phyloP scores from a whole-genome alignment of 2,329 filamentous ascomycete species.

The Neonectria sp. region DNA sequence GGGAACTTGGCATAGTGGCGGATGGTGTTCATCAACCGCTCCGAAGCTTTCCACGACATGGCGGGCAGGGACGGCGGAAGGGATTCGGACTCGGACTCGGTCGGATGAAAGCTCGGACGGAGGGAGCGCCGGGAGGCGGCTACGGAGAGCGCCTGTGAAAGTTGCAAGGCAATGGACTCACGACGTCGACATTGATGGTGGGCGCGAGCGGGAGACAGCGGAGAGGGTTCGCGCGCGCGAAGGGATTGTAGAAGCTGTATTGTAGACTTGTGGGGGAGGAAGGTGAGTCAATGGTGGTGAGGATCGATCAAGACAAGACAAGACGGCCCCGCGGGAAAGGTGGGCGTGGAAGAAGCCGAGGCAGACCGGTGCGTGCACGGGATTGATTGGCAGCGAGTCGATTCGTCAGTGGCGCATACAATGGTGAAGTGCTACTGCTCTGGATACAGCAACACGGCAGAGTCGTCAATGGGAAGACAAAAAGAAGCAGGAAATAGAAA shows the following conservation, averaged over 20 bases:
- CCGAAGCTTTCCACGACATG: slow-evolving; percentile 96
- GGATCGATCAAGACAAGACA: slow-evolving; percentile 29
- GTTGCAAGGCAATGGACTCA: slow-evolving; percentile 42
- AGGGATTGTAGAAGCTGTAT: slow-evolving; percentile 30
- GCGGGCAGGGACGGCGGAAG: slow-evolving; percentile 40
- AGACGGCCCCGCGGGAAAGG: slow-evolving; percentile 43
- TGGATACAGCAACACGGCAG: not conserved
- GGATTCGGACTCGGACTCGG: slow-evolving; percentile 41
- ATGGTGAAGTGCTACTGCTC: too few species aligned
- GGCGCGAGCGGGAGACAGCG: slow-evolving; percentile 11
- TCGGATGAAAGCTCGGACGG: slow-evolving; percentile 46
- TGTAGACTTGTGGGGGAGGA: slow-evolving; percentile 3
- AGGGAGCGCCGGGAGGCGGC: slow-evolving; percentile 39
- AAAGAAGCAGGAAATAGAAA: slow-evolving; percentile 28
- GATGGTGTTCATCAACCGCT: slow-evolving; percentile 96
- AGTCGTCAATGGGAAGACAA: slow-evolving; percentile 19
- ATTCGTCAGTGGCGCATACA: slow-evolving; percentile 29
- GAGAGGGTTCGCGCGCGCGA: slow-evolving; percentile 22
- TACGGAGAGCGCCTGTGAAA: slow-evolving; percentile 42
- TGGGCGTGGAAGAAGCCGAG: slow-evolving; percentile 47
- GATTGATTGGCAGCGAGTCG: slow-evolving; percentile 23
- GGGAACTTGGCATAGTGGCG: slow-evolving; percentile 97
- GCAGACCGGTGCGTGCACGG: slow-evolving; percentile 35
- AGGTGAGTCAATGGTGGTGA: slow-evolving; percentile 37
- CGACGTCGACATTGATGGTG: slow-evolving; percentile 48